These are phyloP conservation scores for Cryptococcus sp. DNA, from an alignment of 1,284 basidiomycete genomes.

Conservation along the genomic window DNA sequence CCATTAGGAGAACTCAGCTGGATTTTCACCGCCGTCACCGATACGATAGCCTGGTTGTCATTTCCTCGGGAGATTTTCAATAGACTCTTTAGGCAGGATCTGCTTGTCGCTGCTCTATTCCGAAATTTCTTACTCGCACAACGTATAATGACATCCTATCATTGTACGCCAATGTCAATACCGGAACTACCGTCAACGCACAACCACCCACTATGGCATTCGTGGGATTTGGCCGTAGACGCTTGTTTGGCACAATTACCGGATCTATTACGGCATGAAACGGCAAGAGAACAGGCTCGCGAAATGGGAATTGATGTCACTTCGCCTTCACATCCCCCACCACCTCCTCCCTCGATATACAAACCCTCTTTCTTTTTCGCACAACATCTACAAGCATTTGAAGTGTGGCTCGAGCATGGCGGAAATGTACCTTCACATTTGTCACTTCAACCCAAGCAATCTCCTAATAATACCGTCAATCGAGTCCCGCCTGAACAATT, in stretches of 20 bases:
- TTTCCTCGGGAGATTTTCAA: conserved; percentile 92
- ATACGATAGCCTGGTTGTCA: conserved; percentile 98
- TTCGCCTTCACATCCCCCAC: conserved; percentile 32
- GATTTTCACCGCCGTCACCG: conserved; percentile 98
- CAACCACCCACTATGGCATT: conserved; percentile 92
- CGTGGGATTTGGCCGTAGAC: conserved; percentile 97
- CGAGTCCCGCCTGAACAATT: conserved; percentile 72
- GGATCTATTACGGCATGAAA: conserved; percentile 63
- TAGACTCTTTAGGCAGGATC: conserved; percentile 88
- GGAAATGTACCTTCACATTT: conserved; percentile 52
- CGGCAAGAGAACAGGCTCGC: conserved; percentile 42
- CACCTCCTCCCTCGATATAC: conserved; percentile 54
- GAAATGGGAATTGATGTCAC: background rate
- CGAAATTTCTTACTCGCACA: conserved; percentile 96
- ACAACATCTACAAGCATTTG: conserved; percentile 94
- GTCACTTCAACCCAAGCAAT: conserved; percentile 61
- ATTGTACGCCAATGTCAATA: conserved; percentile 92
- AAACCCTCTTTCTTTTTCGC: conserved; percentile 91
- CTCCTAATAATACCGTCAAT: conserved; percentile 69
- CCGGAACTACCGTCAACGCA: conserved; percentile 90
- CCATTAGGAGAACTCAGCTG: conserved; percentile 97
- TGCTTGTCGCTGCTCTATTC: conserved; percentile 93
- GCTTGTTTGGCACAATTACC: conserved; percentile 91
- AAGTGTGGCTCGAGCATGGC: conserved; percentile 94
- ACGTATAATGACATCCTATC: conserved; percentile 96